These are phyloP conservation scores for Sarocladiaceae sp. DNA, from an alignment of 2,329 filamentous ascomycete genomes.

Conservation along the genomic window DNA sequence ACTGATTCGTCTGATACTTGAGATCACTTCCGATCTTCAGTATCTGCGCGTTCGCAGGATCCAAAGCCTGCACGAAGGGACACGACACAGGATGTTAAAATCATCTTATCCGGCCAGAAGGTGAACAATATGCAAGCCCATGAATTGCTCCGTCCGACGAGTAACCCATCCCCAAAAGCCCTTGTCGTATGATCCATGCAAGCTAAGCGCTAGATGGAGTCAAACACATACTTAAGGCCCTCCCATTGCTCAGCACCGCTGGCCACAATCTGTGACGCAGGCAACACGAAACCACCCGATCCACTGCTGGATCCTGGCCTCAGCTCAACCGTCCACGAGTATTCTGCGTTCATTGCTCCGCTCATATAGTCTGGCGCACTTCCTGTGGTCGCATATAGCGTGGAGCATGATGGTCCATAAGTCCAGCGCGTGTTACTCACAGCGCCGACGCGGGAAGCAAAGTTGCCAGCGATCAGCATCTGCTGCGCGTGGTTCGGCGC, in stretches of 20 bases:
- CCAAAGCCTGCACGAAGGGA: too few relatives aligned
- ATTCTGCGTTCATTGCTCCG: slow-evolving; percentile 18
- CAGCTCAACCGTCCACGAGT: slow-evolving; percentile 30
- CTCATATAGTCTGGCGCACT: slow-evolving; percentile 17
- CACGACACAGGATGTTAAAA: too few relatives aligned
- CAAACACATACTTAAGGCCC: slow-evolving; percentile 18
- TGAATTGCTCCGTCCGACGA: too few relatives aligned
- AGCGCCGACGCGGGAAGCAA: slow-evolving; percentile 14
- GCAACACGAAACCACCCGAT: slow-evolving; percentile 26
- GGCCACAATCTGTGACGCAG: slow-evolving; percentile 25
- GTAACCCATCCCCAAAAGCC: too few relatives aligned
- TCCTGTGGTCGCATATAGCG: slow-evolving; percentile 16
- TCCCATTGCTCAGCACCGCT: slow-evolving; percentile 28
- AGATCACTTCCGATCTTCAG: too few relatives aligned
- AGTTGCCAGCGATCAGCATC: slow-evolving; percentile 22
- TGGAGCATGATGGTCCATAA: slow-evolving; percentile 16
- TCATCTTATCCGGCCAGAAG: too few relatives aligned
- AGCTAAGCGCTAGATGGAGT: too few relatives aligned
- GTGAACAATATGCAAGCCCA: too few relatives aligned
- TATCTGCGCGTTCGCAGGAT: too few relatives aligned
- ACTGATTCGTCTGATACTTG: too few relatives aligned
- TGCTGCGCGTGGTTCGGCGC: slow-evolving; percentile 29
- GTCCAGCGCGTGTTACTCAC: slow-evolving; percentile 15
- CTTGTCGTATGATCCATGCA: too few relatives aligned
- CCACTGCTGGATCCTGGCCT: slow-evolving; percentile 13